phyloP scores from a whole-genome alignment of 148 eudicot species.

The Silene uniflora region DNA sequence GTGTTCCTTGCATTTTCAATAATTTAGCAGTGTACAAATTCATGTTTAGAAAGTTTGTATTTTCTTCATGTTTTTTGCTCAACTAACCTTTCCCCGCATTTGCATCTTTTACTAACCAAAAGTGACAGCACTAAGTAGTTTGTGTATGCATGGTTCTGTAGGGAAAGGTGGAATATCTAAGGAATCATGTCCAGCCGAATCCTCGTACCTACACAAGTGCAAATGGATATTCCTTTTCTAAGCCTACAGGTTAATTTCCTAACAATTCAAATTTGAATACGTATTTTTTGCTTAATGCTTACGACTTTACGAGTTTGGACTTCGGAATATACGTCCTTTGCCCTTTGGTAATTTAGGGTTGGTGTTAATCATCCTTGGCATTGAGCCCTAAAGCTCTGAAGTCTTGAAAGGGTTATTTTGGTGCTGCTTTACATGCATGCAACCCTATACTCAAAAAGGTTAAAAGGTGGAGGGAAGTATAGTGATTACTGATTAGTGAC shows the following conservation, averaged over 20 bases:
- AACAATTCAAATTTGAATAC: neutral
- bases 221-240: slow-evolving; percentile 72
- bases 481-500: too few relatives aligned
- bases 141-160: slow-evolving; percentile 25
- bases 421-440: too few relatives aligned
- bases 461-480: too few relatives aligned
- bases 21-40: too few relatives aligned
- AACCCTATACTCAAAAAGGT: too few relatives aligned
- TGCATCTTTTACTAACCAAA: neutral
- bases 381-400: too few relatives aligned
- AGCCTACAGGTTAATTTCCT: slow-evolving; percentile 61
- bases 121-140: neutral
- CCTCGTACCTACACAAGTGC: slow-evolving; percentile 78
- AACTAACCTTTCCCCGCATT: too few relatives aligned
- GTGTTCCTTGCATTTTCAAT: slow-evolving; percentile 1
- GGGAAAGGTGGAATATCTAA: slow-evolving; percentile 80
- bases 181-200: slow-evolving; percentile 70
- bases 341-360: too few relatives aligned
- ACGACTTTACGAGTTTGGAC: neutral
- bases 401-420: too few relatives aligned
- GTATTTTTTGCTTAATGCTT: neutral
- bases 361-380: too few relatives aligned
- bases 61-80: neutral
- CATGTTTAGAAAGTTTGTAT: neutral
- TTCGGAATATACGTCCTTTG: too few relatives aligned